Base-by-base conservation (phyloP, 768 basidiomycete species). In the Podaxis rugospora region DNA sequence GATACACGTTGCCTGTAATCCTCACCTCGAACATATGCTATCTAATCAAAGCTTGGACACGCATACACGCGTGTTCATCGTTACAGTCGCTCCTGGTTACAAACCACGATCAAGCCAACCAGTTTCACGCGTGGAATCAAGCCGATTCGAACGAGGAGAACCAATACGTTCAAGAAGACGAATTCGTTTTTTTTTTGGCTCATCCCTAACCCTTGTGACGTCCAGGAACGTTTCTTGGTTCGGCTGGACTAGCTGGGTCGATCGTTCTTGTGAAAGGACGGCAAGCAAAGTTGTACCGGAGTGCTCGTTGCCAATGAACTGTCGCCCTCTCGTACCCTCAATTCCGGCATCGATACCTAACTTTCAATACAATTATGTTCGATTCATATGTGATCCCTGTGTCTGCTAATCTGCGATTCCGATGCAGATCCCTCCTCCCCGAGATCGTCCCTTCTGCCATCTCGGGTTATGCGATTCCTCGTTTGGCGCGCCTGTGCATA, bases 1-100 rank as follows among this genome's bases (percentile, higher is more conserved):
- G 59, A 60, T 53, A 37, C 59, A 60, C 59, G 59, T 60, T 60
- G 40, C 35, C 35, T 60, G 51, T 23, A 51, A 60, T 52, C 59
- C 51, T 46, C 59, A 52, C 51, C 59, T 53, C 51, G 46, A 60
- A 53, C 59, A 60, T 60, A 60, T 40, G 18, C 27, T 53, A 60
- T 53, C 59, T 60, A 52, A 59, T 59, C 58, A 52, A 10, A 25
- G 6, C 27, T 36, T 16, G 36, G 46, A n/a, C 51, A 42, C 42
- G 1, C 21, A 23, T 53, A 52, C 51, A 60, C 59, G 59, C 52
- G 59, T 16, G 11, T 35, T 6, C 44, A 40, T 60, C 59, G 51
- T 60, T 60, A 40, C 57, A 42, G 35, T 46, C 32, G 51, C 21
- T 35, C 40, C 51, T 14, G 16, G 3, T 27, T 25, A 21, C 25